Percentiles rank a stretch among this genome's conserved stretches.
These are phyloP conservation scores for Fusarium illudens DNA, from an alignment of 2,329 filamentous ascomycete genomes.

Conservation along the genomic window DNA sequence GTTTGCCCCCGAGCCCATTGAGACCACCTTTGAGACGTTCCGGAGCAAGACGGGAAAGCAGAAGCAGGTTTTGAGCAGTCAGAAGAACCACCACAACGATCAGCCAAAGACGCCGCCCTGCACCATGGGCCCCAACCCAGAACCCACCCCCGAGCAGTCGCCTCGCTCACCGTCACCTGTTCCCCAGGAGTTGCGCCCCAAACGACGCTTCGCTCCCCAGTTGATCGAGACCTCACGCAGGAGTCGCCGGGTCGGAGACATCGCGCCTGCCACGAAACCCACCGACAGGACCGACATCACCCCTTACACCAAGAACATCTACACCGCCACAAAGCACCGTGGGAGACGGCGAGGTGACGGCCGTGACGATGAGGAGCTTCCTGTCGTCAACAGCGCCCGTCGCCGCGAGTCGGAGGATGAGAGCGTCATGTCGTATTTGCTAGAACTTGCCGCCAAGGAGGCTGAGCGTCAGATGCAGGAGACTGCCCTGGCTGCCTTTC, in stretches of 20 bases:
- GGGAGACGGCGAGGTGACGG: slow-evolving; percentile 42
- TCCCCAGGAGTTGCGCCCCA: slow-evolving; percentile 53
- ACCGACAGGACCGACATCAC: slow-evolving; percentile 78
- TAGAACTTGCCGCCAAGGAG: slow-evolving; percentile 81
- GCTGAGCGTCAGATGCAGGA: slow-evolving; percentile 84
- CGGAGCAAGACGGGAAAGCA: slow-evolving; percentile 50
- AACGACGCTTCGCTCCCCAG: slow-evolving; percentile 75
- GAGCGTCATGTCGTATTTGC: slow-evolving; percentile 76
- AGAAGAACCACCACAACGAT: slow-evolving; percentile 8
- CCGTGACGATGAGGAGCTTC: slow-evolving; percentile 7
- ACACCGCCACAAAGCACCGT: slow-evolving; percentile 55
- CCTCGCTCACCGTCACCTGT: slow-evolving; percentile 58
- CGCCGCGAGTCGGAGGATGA: slow-evolving; percentile 79
- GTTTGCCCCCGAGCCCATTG: slow-evolving; percentile 75
- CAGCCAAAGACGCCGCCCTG: slow-evolving; percentile 19
- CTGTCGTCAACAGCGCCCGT: slow-evolving; percentile 18
- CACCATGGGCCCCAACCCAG: slow-evolving; percentile 61
- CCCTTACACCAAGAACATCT: slow-evolving; percentile 69
- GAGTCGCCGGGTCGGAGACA: slow-evolving; percentile 72
- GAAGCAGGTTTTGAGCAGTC: slow-evolving; percentile 17
- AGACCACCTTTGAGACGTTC: slow-evolving; percentile 72
- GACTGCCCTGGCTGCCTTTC: slow-evolving; percentile 77
- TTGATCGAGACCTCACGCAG: slow-evolving; percentile 82
- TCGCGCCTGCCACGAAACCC: slow-evolving; percentile 67
- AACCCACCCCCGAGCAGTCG: slow-evolving; percentile 63